phyloP scores from a whole-genome alignment of 257 asterid genomes.

The Linaria vulgaris region DNA sequence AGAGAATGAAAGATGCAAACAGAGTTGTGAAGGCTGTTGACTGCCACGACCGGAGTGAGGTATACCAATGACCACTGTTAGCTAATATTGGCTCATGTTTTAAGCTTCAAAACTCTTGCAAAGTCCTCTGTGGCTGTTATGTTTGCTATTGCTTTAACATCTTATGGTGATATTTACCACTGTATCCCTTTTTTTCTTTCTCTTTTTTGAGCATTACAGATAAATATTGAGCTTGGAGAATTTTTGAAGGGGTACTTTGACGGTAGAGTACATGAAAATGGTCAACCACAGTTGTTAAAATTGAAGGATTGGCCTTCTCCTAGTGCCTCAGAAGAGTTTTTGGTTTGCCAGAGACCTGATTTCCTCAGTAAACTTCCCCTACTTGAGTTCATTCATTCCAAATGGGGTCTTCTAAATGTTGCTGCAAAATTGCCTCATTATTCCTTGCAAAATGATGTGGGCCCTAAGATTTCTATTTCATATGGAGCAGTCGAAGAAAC shows the following conservation, averaged over 20 bases:
- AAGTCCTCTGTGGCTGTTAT: slow-evolving; percentile 5
- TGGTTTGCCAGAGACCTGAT: slow-evolving; percentile 92
- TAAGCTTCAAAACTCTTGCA: slow-evolving; percentile 7
- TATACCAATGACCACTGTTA: slow-evolving; percentile 25
- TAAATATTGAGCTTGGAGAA: slow-evolving; percentile 70
- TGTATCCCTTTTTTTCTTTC: slow-evolving; percentile 30
- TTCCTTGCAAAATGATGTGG: slow-evolving; percentile 97
- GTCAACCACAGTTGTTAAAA: slow-evolving; percentile 65
- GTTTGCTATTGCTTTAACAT: slow-evolving; percentile 8
- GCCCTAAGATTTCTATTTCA: slow-evolving; percentile 83
- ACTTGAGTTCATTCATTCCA: slow-evolving; percentile 93
- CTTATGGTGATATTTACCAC: slow-evolving; percentile 19
- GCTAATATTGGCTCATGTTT: slow-evolving; percentile 15
- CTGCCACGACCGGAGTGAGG: slow-evolving; percentile 73
- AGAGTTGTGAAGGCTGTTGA: slow-evolving; percentile 81
- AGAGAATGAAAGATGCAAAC: slow-evolving; percentile 64
- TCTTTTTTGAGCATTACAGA: slow-evolving; percentile 49
- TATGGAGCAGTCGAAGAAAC: slow-evolving; percentile 72
- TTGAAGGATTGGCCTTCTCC: slow-evolving; percentile 99
- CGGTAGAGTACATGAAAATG: slow-evolving; percentile 75
- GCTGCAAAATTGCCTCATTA: slow-evolving; percentile 97
- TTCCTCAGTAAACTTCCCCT: slow-evolving; percentile 86
- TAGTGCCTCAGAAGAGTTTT: slow-evolving; percentile 86
- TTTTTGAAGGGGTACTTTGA: slow-evolving; percentile 83
- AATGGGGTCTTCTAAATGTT: slow-evolving; percentile 98